Evolutionary conservation across 192 early-diverging fungal species (phyloP).

Genomic region (Oehlia diaphana): DNA sequence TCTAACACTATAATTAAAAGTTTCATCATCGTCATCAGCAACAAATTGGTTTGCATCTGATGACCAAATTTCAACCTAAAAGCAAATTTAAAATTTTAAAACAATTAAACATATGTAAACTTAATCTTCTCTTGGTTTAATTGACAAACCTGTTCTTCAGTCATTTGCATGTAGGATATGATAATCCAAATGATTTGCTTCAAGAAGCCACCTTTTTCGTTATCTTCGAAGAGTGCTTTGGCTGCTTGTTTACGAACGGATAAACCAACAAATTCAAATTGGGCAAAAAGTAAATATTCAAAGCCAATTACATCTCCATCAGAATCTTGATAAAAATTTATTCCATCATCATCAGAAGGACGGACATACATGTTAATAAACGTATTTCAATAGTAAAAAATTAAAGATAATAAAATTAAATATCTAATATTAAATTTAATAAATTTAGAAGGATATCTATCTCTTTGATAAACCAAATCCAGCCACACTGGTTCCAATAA

Average conservation of each 20-base stretch:
- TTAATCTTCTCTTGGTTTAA: background rate
- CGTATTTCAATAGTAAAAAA: background rate
- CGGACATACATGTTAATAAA: conserved; percentile 46
- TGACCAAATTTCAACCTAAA: conserved; percentile 75
- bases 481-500: conserved; percentile 72
- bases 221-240: conserved; percentile 49
- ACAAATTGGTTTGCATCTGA: conserved; percentile 86
- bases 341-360: conserved; percentile 40
- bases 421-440: background rate
- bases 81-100: background rate
- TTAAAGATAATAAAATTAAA: background rate
- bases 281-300: conserved; percentile 63
- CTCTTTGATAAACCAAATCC: conserved; percentile 60
- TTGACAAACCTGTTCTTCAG: conserved; percentile 57
- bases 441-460: conserved; percentile 45
- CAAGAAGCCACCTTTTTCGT: conserved; percentile 50
- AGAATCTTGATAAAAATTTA: conserved; percentile 61
- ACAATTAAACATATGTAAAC: background rate
- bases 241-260: conserved; percentile 55
- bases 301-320: conserved; percentile 71
- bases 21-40: conserved; percentile 90
- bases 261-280: conserved; percentile 68
- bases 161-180: conserved; percentile 80
- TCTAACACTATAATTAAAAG: conserved; percentile 82
- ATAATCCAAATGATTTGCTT: conserved; percentile 56